Conservation (phyloP, 2,329 filamentous ascomycete genomes). For the Aspergillus pseudoglaucus region DNA sequence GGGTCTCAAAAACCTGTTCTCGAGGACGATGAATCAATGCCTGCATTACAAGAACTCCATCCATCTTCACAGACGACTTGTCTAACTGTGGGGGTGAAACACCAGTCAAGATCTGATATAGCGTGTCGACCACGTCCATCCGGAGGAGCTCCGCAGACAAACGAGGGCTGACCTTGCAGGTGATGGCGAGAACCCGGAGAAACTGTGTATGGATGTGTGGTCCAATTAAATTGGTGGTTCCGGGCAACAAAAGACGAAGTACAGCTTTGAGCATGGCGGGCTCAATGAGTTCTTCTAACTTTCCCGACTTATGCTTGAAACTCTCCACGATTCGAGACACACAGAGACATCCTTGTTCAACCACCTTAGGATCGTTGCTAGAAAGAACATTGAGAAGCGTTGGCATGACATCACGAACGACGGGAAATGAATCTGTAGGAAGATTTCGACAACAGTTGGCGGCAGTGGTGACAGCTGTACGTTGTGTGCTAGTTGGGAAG, state of each 20-base stretch:
- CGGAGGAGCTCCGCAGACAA: constrained; percentile 87
- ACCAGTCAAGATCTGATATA: constrained; percentile 95
- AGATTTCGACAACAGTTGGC: constrained; percentile 98
- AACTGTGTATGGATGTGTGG: constrained; percentile 95
- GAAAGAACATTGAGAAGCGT: constrained; percentile 82
- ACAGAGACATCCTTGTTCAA: constrained; percentile 92
- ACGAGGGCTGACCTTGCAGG: constrained; percentile 77
- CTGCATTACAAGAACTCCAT: constrained; percentile 98
- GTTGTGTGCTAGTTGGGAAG: constrained; percentile 93
- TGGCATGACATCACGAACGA: constrained; percentile 93
- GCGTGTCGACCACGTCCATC: constrained; percentile 92
- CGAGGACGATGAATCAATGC: constrained; percentile 90
- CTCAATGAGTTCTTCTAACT: constrained; percentile 87
- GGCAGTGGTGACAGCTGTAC: constrained; percentile 92
- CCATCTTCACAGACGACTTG: constrained; percentile 57
- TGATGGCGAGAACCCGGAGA: constrained; percentile 82
- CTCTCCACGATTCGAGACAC: constrained; percentile 95
- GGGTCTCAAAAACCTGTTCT: constrained; percentile 92
- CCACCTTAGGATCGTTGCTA: constrained; percentile 92
- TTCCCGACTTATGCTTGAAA: constrained; percentile 80
- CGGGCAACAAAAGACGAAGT: constrained; percentile 79
- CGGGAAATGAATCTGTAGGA: constrained; percentile 83
- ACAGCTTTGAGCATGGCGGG: constrained; percentile 79
- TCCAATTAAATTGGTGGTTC: constrained; percentile 91
- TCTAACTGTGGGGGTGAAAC: constrained; percentile 75